Base-by-base conservation (phyloP, 257 asterid species). In the Fraxinus cuspidata region DNA sequence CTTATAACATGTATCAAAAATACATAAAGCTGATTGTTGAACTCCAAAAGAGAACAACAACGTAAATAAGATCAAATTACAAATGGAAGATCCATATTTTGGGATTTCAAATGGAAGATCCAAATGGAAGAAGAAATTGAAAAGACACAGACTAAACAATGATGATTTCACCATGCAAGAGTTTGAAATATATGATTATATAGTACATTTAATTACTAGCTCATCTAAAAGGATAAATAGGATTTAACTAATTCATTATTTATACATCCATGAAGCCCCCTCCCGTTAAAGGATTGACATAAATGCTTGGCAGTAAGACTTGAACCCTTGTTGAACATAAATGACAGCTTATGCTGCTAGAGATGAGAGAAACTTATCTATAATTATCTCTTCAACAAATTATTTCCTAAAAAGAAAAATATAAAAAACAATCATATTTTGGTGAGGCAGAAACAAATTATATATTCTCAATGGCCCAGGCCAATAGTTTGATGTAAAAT, bases 71-170 rank as follows among this genome's bases (percentile, higher is more conserved):
- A 77, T 34, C 42, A 70, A 83, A 60, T 10, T 6, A 69, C 68
- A 8, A 63, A 74, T 58, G 66, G 28, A 51, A 64, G 70, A 73
- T 66, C 63, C 71, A 75, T 28, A 12, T 40, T 15, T 19, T 40
- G 35, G n/a, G 18, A 7, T 53, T 12, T 70, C 67, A 21, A 60
- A 73, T 58, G 64, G 31, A 47, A 63, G 68, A 73, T 65, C 65
- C 70, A 77, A 51, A 44, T 71, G 70, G 72, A 38, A 25, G 65
- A 4, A 68, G 74, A 73, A 75, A 75, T 7, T 78, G 49, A 56
- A 78, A 66, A 7, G 53, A 71, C 13, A 38, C 44, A 68, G 3
- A 4, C 56, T 7, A 34, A 75, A 21, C 27, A 42, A 15, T 56
- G 66, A 21, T 23, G 29, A n/a, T 56, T 56, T 56, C 31, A 58